Evolutionary conservation across 2,329 filamentous ascomycete species (phyloP).

Genomic region (Gaeumannomyces sp.): DNA sequence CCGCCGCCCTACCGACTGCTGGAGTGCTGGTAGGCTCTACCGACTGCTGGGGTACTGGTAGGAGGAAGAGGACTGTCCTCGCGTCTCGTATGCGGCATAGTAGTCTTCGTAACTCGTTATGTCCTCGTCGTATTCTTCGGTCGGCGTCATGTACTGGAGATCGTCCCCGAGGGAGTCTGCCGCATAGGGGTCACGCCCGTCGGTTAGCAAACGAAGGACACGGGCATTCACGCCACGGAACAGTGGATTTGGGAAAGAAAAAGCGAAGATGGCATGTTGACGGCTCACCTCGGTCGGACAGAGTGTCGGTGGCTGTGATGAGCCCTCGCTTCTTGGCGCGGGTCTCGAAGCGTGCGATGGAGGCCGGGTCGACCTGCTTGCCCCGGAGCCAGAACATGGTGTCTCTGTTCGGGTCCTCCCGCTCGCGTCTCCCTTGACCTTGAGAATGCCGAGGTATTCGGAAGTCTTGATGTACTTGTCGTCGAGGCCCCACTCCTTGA

Average conservation of each 20-base stretch:
- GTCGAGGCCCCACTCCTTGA: conserved; percentile 28
- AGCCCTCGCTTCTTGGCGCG: conserved; percentile 13
- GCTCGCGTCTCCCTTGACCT: conserved; percentile 20
- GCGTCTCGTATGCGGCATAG: background rate
- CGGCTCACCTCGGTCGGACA: conserved; percentile 4
- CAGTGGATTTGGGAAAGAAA: background rate
- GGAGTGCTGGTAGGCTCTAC: too few species aligned
- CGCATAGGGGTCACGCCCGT: background rate
- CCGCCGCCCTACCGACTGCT: too few species aligned
- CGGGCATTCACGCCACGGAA: too few species aligned
- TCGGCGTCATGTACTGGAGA: background rate
- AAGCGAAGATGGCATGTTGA: background rate
- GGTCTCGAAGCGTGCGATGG: conserved; percentile 13
- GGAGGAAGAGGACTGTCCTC: background rate
- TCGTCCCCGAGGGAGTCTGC: background rate
- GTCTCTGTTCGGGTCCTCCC: conserved; percentile 18
- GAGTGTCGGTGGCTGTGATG: conserved; percentile 7
- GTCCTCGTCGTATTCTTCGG: background rate
- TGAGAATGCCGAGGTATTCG: conserved; percentile 27
- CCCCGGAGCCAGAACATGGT: conserved; percentile 23
- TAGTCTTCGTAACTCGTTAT: conserved; percentile 4
- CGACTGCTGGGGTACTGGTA: too few species aligned
- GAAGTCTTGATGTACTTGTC: conserved; percentile 27
- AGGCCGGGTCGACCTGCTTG: conserved; percentile 12
- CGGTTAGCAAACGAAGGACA: background rate